A percentile compares a stretch with the other conserved stretches of the same genome.
These are phyloP conservation scores for Quercus agrifolia DNA, from an alignment of 306 rosid genomes.

Conservation along the genomic window DNA sequence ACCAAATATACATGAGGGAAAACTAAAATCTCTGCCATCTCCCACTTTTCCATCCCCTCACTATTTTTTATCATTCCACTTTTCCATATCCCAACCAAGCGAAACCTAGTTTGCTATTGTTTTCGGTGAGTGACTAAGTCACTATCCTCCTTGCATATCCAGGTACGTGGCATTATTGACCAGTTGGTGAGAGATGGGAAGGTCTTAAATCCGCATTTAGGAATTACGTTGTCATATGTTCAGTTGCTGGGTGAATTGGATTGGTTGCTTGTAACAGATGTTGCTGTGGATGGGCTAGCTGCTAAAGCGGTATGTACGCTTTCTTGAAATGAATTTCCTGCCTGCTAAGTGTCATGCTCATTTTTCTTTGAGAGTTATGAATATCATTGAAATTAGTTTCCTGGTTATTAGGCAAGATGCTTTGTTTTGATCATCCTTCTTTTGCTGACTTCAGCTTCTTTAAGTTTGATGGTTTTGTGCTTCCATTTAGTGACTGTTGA, in stretches of 20 bases:
- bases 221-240: too few relatives aligned
- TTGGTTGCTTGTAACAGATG: constrained; percentile 92
- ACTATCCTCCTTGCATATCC: constrained; percentile 8
- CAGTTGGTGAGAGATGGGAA: constrained; percentile 87
- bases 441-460: neutral
- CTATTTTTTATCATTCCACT: too few relatives aligned
- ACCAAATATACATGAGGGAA: too few relatives aligned
- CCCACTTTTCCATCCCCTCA: too few relatives aligned
- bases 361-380: neutral
- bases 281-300: constrained; percentile 85
- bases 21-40: too few relatives aligned
- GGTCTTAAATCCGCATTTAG: constrained; percentile 88
- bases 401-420: constrained; percentile 1
- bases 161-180: constrained; percentile 94
- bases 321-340: neutral
- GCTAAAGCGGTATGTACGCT: constrained; percentile 71
- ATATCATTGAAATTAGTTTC: neutral
- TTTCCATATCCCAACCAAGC: too few relatives aligned
- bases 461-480: constrained; percentile 1
- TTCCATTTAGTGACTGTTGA: neutral
- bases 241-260: too few relatives aligned
- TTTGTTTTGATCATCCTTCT: constrained; percentile 6
- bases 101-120: neutral
- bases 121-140: neutral
- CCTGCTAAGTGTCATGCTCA: neutral